A percentile compares a stretch with the other conserved stretches of the same genome.
phyloP scores from a whole-genome alignment of 1,139 yeast genomes.

The Yamadazyma aaseri region DNA sequence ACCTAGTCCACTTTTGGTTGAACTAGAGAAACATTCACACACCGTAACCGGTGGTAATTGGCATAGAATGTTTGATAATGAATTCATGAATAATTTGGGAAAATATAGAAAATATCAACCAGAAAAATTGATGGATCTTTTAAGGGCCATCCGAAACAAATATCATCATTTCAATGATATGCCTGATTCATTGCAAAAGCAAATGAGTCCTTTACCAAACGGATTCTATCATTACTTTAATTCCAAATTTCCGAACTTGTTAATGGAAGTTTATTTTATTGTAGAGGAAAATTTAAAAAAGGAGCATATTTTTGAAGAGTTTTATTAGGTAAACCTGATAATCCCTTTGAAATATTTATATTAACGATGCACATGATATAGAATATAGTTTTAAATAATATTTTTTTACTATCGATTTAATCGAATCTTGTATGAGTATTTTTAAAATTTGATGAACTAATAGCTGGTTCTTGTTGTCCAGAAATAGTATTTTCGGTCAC shows the following conservation, averaged over 20 bases:
- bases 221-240: conserved; percentile 81
- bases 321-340: conserved; percentile 28
- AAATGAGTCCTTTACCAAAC: conserved; percentile 79
- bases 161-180: conserved; percentile 91
- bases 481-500: conserved; percentile 29
- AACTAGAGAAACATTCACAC: conserved; percentile 57
- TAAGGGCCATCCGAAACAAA: conserved; percentile 88
- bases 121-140: conserved; percentile 73
- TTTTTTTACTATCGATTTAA: conserved; percentile 2
- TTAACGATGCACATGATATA: conserved; percentile 14
- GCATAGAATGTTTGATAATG: conserved; percentile 69
- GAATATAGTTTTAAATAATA: conserved; percentile 4
- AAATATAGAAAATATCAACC: conserved; percentile 86
- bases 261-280: conserved; percentile 73
- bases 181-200: conserved; percentile 56
- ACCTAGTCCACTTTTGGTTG: conserved; percentile 62
- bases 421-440: conserved; percentile 61
- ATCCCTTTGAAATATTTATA: conserved; percentile 2
- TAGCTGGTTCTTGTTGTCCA: conserved; percentile 47
- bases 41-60: conserved; percentile 67
- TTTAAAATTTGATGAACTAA: conserved; percentile 54
- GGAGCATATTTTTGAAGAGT: conserved; percentile 62
- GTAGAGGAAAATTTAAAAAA: conserved; percentile 55
- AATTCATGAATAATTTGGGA: conserved; percentile 79
- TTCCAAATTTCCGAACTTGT: conserved; percentile 68